Evolutionary conservation across 495 filamentous ascomycete species (phyloP), one percentile per base, ranked within the genome.

Genomic region (Penicillium chermesinum): DNA sequence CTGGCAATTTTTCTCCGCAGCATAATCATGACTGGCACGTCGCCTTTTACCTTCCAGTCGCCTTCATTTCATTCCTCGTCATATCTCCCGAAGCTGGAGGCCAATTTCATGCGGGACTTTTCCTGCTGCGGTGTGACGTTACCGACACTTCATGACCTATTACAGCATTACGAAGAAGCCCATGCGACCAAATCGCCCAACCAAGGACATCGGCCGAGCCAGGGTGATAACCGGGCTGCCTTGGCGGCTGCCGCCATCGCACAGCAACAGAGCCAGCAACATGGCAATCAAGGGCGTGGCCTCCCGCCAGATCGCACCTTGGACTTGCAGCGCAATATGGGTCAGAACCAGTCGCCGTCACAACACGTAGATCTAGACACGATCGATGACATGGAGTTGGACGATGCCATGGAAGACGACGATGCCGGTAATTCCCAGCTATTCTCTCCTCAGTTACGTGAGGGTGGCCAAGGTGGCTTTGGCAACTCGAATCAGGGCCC

Each of bases 21-120:
- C 65, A 93, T 96, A 62, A 85, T 93, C 58, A 96, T 96, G 90
- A 84, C 87, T 42, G 91, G 93, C 48, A 96, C 93, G 13, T 98
- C 93, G 14, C 93, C 93, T 13, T 95, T 90, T 63, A 72, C 66
- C 44, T 89, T 94, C 61, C 86, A 93, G 65, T 95, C 91, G 15
- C 89, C 94, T 2, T 96, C 91, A 7, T 96, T 85, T 57, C 94
- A 98, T 60, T 98, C 93, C 7, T 95, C 91, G 0, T 97, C 93
- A 21, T 98, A 98, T 68, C 81, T 97, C 34, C 93, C 93, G 6
- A 97, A 96, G 66, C 79, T 97, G 61, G 93, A 98, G 71, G 94
- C 94, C 43, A 89, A 88, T 63, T 97, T 96, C 63, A 90, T 96
- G 88, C 83, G 82, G 57, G 89, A 97, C 70, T 97, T 96, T 70